Evolutionary conservation across 371 early-diverging fungal genomes (phyloP).

Genomic region (Circinella umbellata): DNA sequence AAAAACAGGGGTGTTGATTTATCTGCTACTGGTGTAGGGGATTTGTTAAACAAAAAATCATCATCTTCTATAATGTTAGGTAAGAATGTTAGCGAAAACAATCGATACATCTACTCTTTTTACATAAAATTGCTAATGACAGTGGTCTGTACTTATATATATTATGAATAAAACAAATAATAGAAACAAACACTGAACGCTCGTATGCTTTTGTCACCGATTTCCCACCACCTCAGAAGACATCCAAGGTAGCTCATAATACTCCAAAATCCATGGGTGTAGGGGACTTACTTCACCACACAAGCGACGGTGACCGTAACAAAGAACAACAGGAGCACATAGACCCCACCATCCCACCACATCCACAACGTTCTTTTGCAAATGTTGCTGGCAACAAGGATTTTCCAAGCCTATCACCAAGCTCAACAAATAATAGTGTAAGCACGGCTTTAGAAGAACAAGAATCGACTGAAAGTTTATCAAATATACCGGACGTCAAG

Average conservation of each 20-base stretch:
- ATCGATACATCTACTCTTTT: no score
- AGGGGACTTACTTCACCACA: constrained; percentile 27
- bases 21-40: background rate
- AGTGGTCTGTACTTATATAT: no score
- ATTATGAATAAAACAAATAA: background rate
- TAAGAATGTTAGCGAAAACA: no score
- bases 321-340: background rate
- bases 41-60: background rate
- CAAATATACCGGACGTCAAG: constrained; percentile 45
- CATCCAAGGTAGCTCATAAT: constrained; percentile 5
- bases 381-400: constrained; percentile 41
- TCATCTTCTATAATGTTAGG: background rate
- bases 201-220: constrained; percentile 25
- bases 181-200: background rate
- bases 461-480: constrained; percentile 22
- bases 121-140: no score
- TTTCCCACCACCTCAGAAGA: constrained; percentile 42
- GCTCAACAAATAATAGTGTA: background rate
- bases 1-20: background rate
- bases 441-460: background rate
- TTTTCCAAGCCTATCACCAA: constrained; percentile 34
- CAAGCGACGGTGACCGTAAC: constrained; percentile 8
- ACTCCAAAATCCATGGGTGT: constrained; percentile 34
- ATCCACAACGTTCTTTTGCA: constrained; percentile 49
- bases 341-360: constrained; percentile 37